Evolutionary conservation across 2,329 filamentous ascomycete genomes (phyloP).

Genomic region (Aspergillus quadrilineatus): DNA sequence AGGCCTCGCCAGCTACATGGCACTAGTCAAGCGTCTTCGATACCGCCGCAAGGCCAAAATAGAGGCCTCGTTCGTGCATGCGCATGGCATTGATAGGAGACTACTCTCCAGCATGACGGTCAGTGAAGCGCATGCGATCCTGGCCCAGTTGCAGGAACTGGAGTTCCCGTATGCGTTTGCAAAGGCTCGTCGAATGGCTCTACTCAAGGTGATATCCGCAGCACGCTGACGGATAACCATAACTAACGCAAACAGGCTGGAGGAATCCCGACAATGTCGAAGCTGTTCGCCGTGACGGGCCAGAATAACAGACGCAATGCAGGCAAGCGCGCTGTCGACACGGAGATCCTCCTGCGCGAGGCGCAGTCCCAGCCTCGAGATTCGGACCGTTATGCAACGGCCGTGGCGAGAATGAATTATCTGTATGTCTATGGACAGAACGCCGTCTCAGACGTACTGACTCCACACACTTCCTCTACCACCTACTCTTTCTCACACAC

Average conservation of each 20-base stretch:
- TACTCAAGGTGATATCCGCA: slow-evolving; percentile 26
- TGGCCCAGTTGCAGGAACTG: slow-evolving; percentile 29
- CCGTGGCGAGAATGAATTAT: slow-evolving; percentile 60
- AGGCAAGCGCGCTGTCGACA: slow-evolving; percentile 51
- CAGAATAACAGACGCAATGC: slow-evolving; percentile 46
- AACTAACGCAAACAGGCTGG: slow-evolving; percentile 37
- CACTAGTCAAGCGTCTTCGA: neutral
- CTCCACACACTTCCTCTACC: no score
- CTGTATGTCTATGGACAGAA: slow-evolving; percentile 29
- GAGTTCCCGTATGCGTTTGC: slow-evolving; percentile 33
- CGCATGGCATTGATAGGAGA: neutral
- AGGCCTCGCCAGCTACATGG: slow-evolving; percentile 3
- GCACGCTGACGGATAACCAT: no score
- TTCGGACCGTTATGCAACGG: slow-evolving; percentile 43
- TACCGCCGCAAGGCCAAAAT: slow-evolving; percentile 6
- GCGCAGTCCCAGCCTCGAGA: slow-evolving; percentile 36
- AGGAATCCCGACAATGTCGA: slow-evolving; percentile 52
- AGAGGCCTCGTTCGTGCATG: neutral
- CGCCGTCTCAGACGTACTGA: no score
- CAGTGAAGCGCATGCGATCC: slow-evolving; percentile 30
- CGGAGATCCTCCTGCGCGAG: slow-evolving; percentile 47
- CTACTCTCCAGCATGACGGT: slow-evolving; percentile 32
- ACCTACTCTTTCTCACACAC: no score
- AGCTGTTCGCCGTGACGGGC: slow-evolving; percentile 46
- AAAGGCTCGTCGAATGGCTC: slow-evolving; percentile 26